Conservation (phyloP, 148 eudicot genomes). For the Cornus suecica region DNA sequence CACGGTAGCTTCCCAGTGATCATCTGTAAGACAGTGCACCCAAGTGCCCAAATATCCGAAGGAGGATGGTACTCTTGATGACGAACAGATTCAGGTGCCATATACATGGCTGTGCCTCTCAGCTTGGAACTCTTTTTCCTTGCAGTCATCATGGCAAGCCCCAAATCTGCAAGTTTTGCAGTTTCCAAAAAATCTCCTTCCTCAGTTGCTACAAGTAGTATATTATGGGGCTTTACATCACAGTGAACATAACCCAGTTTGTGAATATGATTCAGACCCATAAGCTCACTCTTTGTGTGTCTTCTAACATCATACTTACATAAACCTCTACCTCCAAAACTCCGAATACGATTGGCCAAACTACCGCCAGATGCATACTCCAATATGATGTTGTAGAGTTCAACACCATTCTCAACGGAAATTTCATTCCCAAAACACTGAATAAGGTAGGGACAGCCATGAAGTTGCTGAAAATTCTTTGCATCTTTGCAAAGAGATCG, state of each 20-base stretch:
- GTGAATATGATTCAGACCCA: constrained; percentile 15
- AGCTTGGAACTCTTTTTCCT: background rate
- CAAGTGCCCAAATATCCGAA: constrained; percentile 23
- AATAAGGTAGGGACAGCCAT: constrained; percentile 4
- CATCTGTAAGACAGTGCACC: constrained; percentile 17
- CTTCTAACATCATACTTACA: constrained; percentile 1
- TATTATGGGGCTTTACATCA: constrained; percentile 24
- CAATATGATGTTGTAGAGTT: constrained; percentile 10
- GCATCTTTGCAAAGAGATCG: background rate
- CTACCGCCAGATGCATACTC: constrained; percentile 21
- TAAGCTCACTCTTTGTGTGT: background rate
- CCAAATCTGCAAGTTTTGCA: constrained; percentile 18
- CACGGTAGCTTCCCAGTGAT: background rate
- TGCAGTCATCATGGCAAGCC: constrained; percentile 5
- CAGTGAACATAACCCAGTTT: constrained; percentile 21
- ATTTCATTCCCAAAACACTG: constrained; percentile 7
- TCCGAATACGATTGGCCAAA: no score
- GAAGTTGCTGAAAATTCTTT: background rate
- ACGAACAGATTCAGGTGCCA: constrained; percentile 11
- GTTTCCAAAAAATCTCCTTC: background rate
- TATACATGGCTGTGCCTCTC: background rate
- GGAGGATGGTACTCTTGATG: constrained; percentile 7
- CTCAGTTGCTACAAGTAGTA: constrained; percentile 2
- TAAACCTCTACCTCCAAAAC: background rate
- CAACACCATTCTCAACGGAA: constrained; percentile 9